Percentiles rank a stretch among this genome's conserved stretches.
phyloP scores from a whole-genome alignment of 768 basidiomycete genomes.

The Leucocoprinus leucothites region DNA sequence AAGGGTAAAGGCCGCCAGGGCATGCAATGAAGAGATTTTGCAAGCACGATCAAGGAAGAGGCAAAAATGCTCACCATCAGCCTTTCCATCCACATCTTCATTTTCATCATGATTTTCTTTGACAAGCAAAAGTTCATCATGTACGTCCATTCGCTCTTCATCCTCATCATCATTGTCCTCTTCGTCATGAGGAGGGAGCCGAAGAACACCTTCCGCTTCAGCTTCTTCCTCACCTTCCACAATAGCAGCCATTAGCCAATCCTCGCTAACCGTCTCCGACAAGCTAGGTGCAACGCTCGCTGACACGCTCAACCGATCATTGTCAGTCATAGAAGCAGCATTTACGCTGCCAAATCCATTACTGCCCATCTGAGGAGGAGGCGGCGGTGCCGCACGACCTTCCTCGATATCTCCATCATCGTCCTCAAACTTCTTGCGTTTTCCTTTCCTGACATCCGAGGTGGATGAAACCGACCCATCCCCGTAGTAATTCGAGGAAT shows the following conservation, averaged over 20 bases:
- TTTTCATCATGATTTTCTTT: slow-evolving; percentile 31
- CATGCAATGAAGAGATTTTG: slow-evolving; percentile 26
- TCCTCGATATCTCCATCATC: slow-evolving; percentile 82
- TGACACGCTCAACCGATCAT: slow-evolving; percentile 56
- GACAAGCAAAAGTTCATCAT: slow-evolving; percentile 21
- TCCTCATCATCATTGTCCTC: slow-evolving; percentile 41
- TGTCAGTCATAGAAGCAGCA: slow-evolving; percentile 26
- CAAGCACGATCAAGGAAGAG: slow-evolving; percentile 33
- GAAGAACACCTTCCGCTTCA: slow-evolving; percentile 39
- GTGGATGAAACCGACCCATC: slow-evolving; percentile 25
- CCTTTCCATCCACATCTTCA: slow-evolving; percentile 28
- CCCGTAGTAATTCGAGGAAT: slow-evolving; percentile 47
- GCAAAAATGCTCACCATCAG: slow-evolving; percentile 53
- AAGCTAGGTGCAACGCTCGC: slow-evolving; percentile 62
- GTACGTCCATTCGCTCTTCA: slow-evolving; percentile 43
- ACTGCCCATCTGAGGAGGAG: slow-evolving; percentile 41
- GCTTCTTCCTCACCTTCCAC: slow-evolving; percentile 65
- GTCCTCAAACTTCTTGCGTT: slow-evolving; percentile 87
- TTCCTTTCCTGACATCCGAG: slow-evolving; percentile 72
- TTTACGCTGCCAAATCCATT: neutral
- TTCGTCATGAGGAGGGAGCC: slow-evolving; percentile 17
- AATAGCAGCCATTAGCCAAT: slow-evolving; percentile 90
- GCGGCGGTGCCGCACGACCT: slow-evolving; percentile 63
- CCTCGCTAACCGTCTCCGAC: slow-evolving; percentile 76
- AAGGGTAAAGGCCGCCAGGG: slow-evolving; percentile 27